Conservation (phyloP, 371 early-diverging fungal genomes). For the Capillidium rhysosporum region DNA sequence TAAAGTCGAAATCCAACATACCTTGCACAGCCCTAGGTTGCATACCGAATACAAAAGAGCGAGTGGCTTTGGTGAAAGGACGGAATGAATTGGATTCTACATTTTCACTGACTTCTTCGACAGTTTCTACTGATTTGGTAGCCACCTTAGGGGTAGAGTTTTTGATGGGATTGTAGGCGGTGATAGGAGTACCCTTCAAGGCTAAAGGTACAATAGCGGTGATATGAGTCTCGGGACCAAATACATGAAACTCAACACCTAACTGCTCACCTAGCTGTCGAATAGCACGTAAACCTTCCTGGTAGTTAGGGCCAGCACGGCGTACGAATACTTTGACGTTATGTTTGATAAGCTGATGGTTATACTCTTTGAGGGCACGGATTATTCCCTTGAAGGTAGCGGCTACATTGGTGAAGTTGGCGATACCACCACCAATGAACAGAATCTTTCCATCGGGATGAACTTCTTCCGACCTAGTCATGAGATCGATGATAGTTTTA, state of each 20-base stretch:
- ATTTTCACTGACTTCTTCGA: slow-evolving; percentile 11
- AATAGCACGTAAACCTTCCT: slow-evolving; percentile 92
- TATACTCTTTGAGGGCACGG: slow-evolving; percentile 80
- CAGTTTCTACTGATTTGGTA: slow-evolving; percentile 8
- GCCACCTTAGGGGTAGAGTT: slow-evolving; percentile 63
- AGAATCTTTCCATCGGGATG: slow-evolving; percentile 83
- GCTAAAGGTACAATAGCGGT: slow-evolving; percentile 87
- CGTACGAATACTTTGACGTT: slow-evolving; percentile 86
- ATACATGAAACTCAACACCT: slow-evolving; percentile 86
- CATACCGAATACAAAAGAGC: slow-evolving; percentile 93
- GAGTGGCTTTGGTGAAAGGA: slow-evolving; percentile 79
- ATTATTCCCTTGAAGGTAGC: slow-evolving; percentile 97
- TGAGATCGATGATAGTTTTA: slow-evolving; percentile 90
- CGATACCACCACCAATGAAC: slow-evolving; percentile 97
- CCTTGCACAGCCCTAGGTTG: slow-evolving; percentile 97
- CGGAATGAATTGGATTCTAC: slow-evolving; percentile 30
- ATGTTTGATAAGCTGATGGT: slow-evolving; percentile 64
- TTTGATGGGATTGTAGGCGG: slow-evolving; percentile 44
- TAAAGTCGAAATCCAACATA: slow-evolving; percentile 97
- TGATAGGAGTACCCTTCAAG: neutral
- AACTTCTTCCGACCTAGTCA: slow-evolving; percentile 63
- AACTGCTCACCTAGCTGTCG: slow-evolving; percentile 79
- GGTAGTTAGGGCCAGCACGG: slow-evolving; percentile 97
- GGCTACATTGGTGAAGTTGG: slow-evolving; percentile 98
- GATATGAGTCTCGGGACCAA: slow-evolving; percentile 94